Conservation (phyloP, 352 stramenopile genomes). For the Phytophthora capsici region DNA sequence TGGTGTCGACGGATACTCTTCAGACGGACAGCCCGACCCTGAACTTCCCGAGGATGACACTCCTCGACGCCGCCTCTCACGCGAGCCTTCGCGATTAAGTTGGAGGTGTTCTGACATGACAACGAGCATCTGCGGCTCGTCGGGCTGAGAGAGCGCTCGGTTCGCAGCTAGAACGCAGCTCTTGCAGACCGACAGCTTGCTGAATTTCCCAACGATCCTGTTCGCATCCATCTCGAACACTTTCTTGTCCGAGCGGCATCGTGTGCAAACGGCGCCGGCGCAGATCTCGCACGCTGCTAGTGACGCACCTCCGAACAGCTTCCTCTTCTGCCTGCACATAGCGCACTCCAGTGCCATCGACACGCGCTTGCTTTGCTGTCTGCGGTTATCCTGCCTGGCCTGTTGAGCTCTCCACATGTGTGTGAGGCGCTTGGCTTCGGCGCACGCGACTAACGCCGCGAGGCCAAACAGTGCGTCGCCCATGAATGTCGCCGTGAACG, state of each 20-base stretch:
- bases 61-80: constrained; percentile 12
- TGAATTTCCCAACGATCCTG: constrained; percentile 19
- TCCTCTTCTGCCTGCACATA: constrained; percentile 47
- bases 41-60: constrained; percentile 17
- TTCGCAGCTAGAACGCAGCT: constrained; percentile 29
- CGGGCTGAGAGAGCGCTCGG: constrained; percentile 18
- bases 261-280: constrained; percentile 31
- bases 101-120: constrained; percentile 32
- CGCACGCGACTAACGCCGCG: constrained; percentile 44
- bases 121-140: constrained; percentile 20
- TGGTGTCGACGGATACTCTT: constrained; percentile 8
- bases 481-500: constrained; percentile 30
- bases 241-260: constrained; percentile 40
- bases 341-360: constrained; percentile 35
- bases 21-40: constrained; percentile 21
- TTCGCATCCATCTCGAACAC: constrained; percentile 41
- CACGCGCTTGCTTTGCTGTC: constrained; percentile 16
- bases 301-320: constrained; percentile 32
- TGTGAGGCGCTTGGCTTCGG: constrained; percentile 56
- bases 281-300: constrained; percentile 44
- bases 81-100: constrained; percentile 11
- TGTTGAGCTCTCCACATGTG: constrained; percentile 38
- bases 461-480: constrained; percentile 45
- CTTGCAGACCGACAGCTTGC: constrained; percentile 32
- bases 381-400: constrained; percentile 19